Evolutionary conservation across 371 early-diverging fungal species (phyloP), one percentile per base, ranked within the genome.

Genomic region (Zopfochytrium polystomum): DNA sequence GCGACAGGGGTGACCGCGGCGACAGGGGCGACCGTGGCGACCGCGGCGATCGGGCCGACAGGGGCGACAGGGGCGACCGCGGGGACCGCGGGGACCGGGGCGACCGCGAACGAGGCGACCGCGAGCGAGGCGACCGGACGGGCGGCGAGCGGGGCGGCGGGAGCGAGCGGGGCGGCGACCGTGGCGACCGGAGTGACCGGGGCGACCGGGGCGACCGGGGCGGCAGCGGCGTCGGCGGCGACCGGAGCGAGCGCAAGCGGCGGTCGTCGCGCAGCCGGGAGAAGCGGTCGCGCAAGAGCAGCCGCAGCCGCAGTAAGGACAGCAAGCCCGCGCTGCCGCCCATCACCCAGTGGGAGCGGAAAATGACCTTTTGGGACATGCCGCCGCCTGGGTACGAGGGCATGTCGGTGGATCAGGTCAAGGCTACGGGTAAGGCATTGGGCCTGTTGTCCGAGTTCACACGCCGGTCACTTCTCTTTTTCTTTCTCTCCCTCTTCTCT

Each of bases 361-460:
- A 89, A 73, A 80, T 95, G 33, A 81, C 86, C 56, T 84, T 88
- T 67, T 98, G 98, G 98, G 98, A 98, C 75, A 79, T 90, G 58
- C 82, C 92, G 1, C 97, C 97, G 42, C 83, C 85, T 20, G 96
- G 96, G 25, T 95, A 87, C 74, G 96, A 97, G 69, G 85, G 83
- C 52, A 82, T 95, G 81, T 81, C 91, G 9, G 92, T 90, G 4
- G 77, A 80, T 52, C 90, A 95, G 60, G 97, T 90, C 58, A 98
- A 98, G 74, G 85, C 85, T 18, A 88, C 94, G 30, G 96, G 90
- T 87, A 68, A 20, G 35, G 23, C 9, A 18, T n/a, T 11, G 43
- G 9, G 44, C 46, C 6, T 6, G 5, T 32, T 46, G 46, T 13
- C 23, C 30, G 38, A 0, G 26, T 15, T 38, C 26, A 20, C 27